These are phyloP conservation scores for Pythium utonaiense DNA, from an alignment of 352 stramenopile species.

Conservation along the genomic window DNA sequence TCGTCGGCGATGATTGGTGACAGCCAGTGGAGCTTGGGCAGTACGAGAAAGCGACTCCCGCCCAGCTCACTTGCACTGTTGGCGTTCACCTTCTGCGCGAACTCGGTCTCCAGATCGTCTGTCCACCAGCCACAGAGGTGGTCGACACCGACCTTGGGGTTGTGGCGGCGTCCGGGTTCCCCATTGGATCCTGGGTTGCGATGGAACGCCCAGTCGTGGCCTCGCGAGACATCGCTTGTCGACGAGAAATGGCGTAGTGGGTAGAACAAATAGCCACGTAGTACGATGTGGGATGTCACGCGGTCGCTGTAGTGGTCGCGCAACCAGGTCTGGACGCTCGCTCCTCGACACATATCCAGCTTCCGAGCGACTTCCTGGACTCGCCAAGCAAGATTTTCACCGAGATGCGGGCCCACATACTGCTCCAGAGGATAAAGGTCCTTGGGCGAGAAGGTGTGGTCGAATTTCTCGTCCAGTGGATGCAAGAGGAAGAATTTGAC, in stretches of 20 bases:
- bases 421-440: conserved; percentile 43
- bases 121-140: conserved; percentile 75
- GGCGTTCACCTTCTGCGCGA: conserved; percentile 32
- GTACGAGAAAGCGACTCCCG: conserved; percentile 51
- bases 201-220: conserved; percentile 48
- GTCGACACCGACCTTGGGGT: conserved; percentile 33
- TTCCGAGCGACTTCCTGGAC: conserved; percentile 67
- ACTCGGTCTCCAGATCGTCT: conserved; percentile 38
- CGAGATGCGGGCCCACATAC: conserved; percentile 68
- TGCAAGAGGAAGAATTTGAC: conserved; percentile 81
- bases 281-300: conserved; percentile 52
- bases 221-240: conserved; percentile 39
- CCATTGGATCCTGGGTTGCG: conserved; percentile 21
- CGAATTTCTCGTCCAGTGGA: conserved; percentile 21
- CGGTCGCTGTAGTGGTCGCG: conserved; percentile 43
- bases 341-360: conserved; percentile 50
- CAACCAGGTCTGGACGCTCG: conserved; percentile 53
- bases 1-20: conserved; percentile 42
- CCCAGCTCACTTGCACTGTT: conserved; percentile 27
- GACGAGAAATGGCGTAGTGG: conserved; percentile 42
- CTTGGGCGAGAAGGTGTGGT: neutral
- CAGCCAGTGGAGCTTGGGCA: conserved; percentile 72
- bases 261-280: conserved; percentile 68
- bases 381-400: conserved; percentile 70
- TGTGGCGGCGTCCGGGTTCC: conserved; percentile 1